Evolutionary conservation across 2,329 filamentous ascomycete genomes (phyloP).

Genomic region (Aspergillus unguis): DNA sequence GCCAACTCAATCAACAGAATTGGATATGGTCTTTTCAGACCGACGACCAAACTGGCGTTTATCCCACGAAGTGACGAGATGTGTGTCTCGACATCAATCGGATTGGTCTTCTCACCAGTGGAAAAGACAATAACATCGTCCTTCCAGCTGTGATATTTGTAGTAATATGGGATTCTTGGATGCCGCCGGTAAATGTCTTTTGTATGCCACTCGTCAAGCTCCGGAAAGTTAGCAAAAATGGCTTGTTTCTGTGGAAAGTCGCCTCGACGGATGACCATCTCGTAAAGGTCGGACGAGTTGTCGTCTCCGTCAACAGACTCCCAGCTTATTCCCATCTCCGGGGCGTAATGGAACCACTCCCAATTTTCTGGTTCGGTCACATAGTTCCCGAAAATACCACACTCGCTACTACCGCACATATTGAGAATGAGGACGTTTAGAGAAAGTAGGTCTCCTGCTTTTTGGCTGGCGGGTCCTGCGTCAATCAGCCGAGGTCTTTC

Average conservation of each 20-base stretch:
- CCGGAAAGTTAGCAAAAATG: constrained; percentile 18
- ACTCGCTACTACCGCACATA: constrained; percentile 6
- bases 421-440: constrained; percentile 2
- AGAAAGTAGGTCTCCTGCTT: neutral
- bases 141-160: constrained; percentile 14
- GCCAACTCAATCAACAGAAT: constrained; percentile 8
- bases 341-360: constrained; percentile 7
- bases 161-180: constrained; percentile 14
- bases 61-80: constrained; percentile 13
- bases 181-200: constrained; percentile 19
- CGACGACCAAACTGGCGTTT: constrained; percentile 16
- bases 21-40: constrained; percentile 7
- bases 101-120: constrained; percentile 27
- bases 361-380: constrained; percentile 2
- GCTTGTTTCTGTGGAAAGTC: constrained; percentile 5
- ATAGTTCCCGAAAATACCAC: neutral
- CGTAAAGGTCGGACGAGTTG: neutral
- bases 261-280: constrained; percentile 6
- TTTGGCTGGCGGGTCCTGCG: constrained; percentile 1
- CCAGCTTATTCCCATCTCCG: constrained; percentile 4
- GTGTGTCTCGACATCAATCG: constrained; percentile 16
- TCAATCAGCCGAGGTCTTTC: neutral
- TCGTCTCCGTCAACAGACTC: neutral
- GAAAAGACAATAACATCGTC: constrained; percentile 28
- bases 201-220: constrained; percentile 14